Percentiles rank a stretch among this genome's conserved stretches.
Evolutionary conservation across 495 filamentous ascomycete genomes (phyloP).

Genomic region (Penicillium macrosclerotiorum): DNA sequence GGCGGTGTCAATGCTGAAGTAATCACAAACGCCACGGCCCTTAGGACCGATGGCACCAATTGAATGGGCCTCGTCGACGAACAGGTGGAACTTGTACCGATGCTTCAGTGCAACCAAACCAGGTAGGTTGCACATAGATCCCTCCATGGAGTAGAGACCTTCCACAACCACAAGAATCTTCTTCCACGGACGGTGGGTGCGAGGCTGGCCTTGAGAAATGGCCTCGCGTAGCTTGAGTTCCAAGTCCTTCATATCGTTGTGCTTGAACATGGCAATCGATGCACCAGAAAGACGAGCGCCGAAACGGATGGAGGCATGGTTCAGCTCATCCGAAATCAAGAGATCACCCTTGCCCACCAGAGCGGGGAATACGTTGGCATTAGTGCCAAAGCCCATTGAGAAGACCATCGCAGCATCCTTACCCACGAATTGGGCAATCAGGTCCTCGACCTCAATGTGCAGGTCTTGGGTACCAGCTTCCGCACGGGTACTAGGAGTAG

Average conservation of each 20-base stretch:
- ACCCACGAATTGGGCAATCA: conserved; percentile 87
- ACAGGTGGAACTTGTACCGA: conserved; percentile 94
- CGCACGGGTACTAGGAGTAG: conserved; percentile 71
- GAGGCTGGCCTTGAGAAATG: conserved; percentile 93
- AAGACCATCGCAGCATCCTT: conserved; percentile 95
- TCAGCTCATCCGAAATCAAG: conserved; percentile 94
- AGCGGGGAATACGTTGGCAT: conserved; percentile 85
- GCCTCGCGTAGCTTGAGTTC: conserved; percentile 82
- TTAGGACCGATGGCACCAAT: conserved; percentile 87
- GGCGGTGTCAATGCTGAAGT: conserved; percentile 82
- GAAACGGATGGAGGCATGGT: conserved; percentile 95
- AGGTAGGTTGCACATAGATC: conserved; percentile 95
- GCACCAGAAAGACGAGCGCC: conserved; percentile 91
- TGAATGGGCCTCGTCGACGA: conserved; percentile 95
- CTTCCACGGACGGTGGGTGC: conserved; percentile 97
- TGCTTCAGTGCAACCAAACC: conserved; percentile 80
- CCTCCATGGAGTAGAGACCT: conserved; percentile 98
- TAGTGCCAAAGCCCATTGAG: conserved; percentile 97
- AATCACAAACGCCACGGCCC: conserved; percentile 94
- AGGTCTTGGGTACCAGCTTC: conserved; percentile 89
- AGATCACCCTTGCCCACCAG: conserved; percentile 88
- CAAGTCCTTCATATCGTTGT: conserved; percentile 90
- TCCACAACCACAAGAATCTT: conserved; percentile 97
- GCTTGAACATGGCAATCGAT: conserved; percentile 93
- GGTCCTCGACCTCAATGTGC: conserved; percentile 80